Conservation (phyloP, 2,329 filamentous ascomycete genomes). For the Fusarium buxicola region DNA sequence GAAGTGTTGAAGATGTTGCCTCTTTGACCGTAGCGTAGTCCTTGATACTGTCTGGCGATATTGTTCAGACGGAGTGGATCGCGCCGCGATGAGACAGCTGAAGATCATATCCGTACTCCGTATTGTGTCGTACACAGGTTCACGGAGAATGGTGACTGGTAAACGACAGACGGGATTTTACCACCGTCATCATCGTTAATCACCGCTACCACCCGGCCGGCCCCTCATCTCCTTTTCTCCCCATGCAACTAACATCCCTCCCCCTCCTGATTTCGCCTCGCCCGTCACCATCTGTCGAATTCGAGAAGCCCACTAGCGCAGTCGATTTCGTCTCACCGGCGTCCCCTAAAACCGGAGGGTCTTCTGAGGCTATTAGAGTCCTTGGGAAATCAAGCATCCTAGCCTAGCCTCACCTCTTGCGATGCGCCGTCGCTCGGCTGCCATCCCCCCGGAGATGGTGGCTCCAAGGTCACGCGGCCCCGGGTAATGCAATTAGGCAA, state of each 20-base stretch:
- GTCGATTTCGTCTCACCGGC: slow-evolving; percentile 27
- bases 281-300: slow-evolving; percentile 35
- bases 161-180: background rate
- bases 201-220: background rate
- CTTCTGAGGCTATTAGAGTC: slow-evolving; percentile 10
- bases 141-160: background rate
- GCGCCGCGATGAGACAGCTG: slow-evolving; percentile 1
- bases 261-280: slow-evolving; percentile 8
- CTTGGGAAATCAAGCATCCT: slow-evolving; percentile 30
- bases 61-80: slow-evolving; percentile 7
- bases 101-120: too few species aligned
- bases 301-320: slow-evolving; percentile 43
- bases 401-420: slow-evolving; percentile 39
- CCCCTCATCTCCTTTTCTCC: slow-evolving; percentile 21
- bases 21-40: background rate
- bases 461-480: slow-evolving; percentile 44
- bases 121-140: slow-evolving; percentile 4
- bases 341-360: slow-evolving; percentile 11
- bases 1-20: background rate
- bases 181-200: background rate
- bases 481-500: too few species aligned
- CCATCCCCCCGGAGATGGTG: slow-evolving; percentile 42
- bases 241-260: background rate
- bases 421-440: slow-evolving; percentile 28
- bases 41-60: slow-evolving; percentile 1